These are phyloP conservation scores for Oenanthe javanica DNA, from an alignment of 140 eudicot species.

Conservation along the genomic window DNA sequence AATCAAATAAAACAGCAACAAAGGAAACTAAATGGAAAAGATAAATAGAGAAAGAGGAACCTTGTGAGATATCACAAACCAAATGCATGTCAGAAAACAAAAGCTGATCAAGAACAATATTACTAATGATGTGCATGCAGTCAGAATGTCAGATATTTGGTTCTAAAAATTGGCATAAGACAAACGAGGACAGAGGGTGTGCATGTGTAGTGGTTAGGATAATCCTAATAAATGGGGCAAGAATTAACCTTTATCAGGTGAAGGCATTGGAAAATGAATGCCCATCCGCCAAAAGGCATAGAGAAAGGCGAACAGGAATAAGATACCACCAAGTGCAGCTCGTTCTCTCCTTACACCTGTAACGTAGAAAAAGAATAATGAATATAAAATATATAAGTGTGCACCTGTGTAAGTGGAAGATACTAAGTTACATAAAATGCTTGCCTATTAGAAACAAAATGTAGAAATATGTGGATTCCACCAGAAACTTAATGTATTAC, in stretches of 20 bases:
- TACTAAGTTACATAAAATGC: neutral
- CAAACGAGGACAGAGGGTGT: neutral
- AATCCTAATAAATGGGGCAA: neutral
- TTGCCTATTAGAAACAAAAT: neutral
- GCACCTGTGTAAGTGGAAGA: neutral
- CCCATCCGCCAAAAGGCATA: slow-evolving; percentile 99
- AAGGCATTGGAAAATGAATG: slow-evolving; percentile 98
- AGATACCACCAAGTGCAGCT: slow-evolving; percentile 84
- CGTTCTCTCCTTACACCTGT: slow-evolving; percentile 87
- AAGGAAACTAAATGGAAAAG: neutral
- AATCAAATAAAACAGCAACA: too few relatives aligned
- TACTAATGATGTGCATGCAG: neutral
- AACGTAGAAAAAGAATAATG: slow-evolving; percentile 14
- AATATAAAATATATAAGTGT: neutral
- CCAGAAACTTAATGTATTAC: neutral
- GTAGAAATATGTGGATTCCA: neutral
- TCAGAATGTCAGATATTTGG: neutral
- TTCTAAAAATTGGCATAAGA: neutral
- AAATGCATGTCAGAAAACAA: neutral
- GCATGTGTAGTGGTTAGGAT: neutral
- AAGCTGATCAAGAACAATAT: neutral
- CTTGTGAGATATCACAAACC: neutral
- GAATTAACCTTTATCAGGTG: slow-evolving; percentile 81
- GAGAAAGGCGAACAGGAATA: slow-evolving; percentile 72
- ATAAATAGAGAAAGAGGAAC: neutral